These are phyloP conservation scores for Acephala macrosclerotiorum DNA, from an alignment of 2,329 filamentous ascomycete genomes.

Conservation along the genomic window DNA sequence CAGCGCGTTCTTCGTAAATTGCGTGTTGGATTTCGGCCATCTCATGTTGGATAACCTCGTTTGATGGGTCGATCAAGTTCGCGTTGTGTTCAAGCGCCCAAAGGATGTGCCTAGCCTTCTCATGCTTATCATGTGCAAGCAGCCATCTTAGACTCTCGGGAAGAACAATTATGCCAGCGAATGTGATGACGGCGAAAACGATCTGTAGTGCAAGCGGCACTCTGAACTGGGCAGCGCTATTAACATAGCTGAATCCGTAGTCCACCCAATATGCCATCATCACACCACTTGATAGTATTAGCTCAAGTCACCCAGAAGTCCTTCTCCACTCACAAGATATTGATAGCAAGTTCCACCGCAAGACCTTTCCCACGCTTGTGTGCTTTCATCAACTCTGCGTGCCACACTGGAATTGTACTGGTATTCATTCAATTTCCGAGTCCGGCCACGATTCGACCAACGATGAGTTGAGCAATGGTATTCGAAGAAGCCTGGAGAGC, in stretches of 20 bases:
- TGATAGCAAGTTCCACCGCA: slow-evolving; percentile 47
- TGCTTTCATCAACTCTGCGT: slow-evolving; percentile 52
- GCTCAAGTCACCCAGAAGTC: background rate
- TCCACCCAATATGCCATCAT: slow-evolving; percentile 57
- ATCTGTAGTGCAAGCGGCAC: slow-evolving; percentile 56
- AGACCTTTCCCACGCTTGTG: slow-evolving; percentile 48
- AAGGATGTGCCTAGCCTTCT: slow-evolving; percentile 36
- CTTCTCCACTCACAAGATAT: slow-evolving; percentile 41
- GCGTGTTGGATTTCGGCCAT: slow-evolving; percentile 4
- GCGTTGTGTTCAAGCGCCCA: slow-evolving; percentile 6
- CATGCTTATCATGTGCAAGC: slow-evolving; percentile 62
- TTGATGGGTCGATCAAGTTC: background rate
- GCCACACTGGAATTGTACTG: slow-evolving; percentile 56
- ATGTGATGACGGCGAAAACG: slow-evolving; percentile 63
- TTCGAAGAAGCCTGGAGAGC: slow-evolving; percentile 50
- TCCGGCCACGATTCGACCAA: slow-evolving; percentile 79
- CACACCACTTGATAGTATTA: slow-evolving; percentile 17
- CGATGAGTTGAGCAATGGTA: slow-evolving; percentile 61
- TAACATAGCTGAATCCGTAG: slow-evolving; percentile 54
- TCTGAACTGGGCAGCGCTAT: slow-evolving; percentile 48
- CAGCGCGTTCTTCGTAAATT: background rate
- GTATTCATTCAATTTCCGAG: slow-evolving; percentile 55
- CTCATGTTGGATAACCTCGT: background rate
- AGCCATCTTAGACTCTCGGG: slow-evolving; percentile 62
- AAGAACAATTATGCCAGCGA: slow-evolving; percentile 66